A percentile compares a stretch with the other conserved stretches of the same genome.
phyloP scores from a whole-genome alignment of 169 alveolate genomes.

The Neospora caninum region DNA sequence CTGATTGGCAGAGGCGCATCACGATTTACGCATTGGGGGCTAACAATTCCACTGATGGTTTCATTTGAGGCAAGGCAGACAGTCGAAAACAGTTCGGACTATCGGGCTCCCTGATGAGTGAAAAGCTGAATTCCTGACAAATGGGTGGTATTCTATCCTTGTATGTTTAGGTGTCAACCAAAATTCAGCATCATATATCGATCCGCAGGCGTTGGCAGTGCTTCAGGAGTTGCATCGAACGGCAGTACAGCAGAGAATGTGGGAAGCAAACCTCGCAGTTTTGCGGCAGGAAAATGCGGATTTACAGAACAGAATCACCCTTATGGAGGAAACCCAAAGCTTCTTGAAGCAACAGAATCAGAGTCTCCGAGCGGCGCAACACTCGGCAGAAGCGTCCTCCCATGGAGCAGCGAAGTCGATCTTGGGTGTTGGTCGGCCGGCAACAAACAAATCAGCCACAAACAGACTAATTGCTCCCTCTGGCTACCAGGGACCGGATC shows the following conservation, averaged over 20 bases:
- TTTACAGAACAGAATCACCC: not conserved
- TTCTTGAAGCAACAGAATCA: not conserved
- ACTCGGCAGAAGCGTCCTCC: not conserved
- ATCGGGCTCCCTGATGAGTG: too few species aligned
- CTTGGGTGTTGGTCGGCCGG: not conserved
- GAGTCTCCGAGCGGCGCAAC: slow-evolving; percentile 10
- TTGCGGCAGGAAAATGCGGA: not conserved
- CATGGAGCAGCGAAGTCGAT: not conserved
- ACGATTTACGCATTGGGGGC: not conserved
- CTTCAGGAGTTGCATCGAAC: not conserved
- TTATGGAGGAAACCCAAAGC: not conserved
- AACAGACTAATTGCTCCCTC: not conserved
- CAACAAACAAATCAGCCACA: not conserved
- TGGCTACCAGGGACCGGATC: slow-evolving; percentile 30
- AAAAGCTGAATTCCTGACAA: too few species aligned
- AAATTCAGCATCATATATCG: not conserved
- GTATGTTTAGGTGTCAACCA: not conserved
- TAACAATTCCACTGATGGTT: not conserved
- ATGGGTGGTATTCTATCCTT: not conserved
- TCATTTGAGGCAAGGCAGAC: not conserved
- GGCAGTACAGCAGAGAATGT: not conserved
- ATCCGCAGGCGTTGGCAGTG: not conserved
- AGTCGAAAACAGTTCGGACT: not conserved
- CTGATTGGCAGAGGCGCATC: not conserved
- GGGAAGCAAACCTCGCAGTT: not conserved